Evolutionary conservation across 768 basidiomycete genomes (phyloP).

Genomic region (Boletus bicolor): DNA sequence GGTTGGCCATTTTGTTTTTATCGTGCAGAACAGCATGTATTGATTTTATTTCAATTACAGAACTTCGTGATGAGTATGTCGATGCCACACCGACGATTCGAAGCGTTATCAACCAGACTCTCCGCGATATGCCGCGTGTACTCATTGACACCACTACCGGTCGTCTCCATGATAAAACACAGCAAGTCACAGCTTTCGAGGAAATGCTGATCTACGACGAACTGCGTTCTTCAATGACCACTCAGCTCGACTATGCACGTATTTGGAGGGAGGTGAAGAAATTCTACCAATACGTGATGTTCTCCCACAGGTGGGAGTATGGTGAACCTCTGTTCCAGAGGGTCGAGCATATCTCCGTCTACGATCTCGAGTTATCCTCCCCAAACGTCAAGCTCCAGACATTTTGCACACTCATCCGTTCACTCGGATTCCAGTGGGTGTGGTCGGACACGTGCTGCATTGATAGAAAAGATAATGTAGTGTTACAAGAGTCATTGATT

Average conservation of each 20-base stretch:
- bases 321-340: background rate
- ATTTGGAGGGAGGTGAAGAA: background rate
- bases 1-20: background rate
- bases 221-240: constrained; percentile 5
- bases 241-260: background rate
- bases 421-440: too few species aligned
- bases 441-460: too few species aligned
- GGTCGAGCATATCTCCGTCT: too few species aligned
- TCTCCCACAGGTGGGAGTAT: constrained; percentile 1
- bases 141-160: constrained; percentile 8
- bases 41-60: background rate
- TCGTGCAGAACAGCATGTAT: too few species aligned
- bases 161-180: background rate
- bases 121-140: background rate
- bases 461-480: too few species aligned
- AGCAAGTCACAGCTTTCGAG: constrained; percentile 4
- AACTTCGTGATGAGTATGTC: background rate
- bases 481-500: too few species aligned
- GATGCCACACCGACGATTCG: background rate
- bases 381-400: too few species aligned
- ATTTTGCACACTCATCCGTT: too few species aligned
- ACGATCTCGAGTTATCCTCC: too few species aligned
- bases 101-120: background rate
- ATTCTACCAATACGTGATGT: constrained; percentile 6
- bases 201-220: background rate